Base-by-base conservation (phyloP, 148 eudicot genomes). In the Arbutus unedo region DNA sequence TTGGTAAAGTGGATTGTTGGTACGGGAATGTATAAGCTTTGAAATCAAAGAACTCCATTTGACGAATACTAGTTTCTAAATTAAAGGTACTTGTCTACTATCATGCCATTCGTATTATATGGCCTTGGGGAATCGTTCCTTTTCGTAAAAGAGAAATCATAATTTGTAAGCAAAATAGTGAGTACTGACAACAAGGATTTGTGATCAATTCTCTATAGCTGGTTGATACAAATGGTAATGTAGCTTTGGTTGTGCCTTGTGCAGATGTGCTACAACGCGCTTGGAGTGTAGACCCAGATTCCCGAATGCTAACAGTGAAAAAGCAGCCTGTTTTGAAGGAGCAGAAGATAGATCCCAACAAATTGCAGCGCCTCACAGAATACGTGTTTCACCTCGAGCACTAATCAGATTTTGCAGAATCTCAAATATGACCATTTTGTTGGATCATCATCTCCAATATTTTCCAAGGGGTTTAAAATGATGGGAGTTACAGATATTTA, bases 301-400 rank as follows among this genome's bases (percentile, higher is more conserved):
- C 99, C 10, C 81, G 79, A 81, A 92, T 93, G 94, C 89, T 96
- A 3, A 93, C 94, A 13, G 99, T 96, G 86, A 90, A 87, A 88
- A 93, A 91, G 82, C 91, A 91, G 68, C 78, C 86, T n/a, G 79
- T 86, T 62, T 87, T 89, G 6, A 78, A 89, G 3, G 93, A 90
- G 84, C 97, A 93, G 91, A 96, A 94, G 81, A 60, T 96, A 74
- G 99, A 96, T 79, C 90, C 94, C 16, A 83, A 85, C 80, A 96
- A 94, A 91, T 87, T 96, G 86, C 98, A 93, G 88, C 93, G 94
- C 49, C 87, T 94, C 78, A 96, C 99, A 1, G 99, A 96, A 91
- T 96, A 94, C 44, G 98, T 96, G 6, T 96, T 94, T 87, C 99
- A 92, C 76, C 98, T 96, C 54, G 99, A 96, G 89, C 98, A 96